Evolutionary conservation across 1,139 yeast genomes (phyloP), one percentile per base, ranked within the genome.

Genomic region (Spencermartinsiella ligniputridi): DNA sequence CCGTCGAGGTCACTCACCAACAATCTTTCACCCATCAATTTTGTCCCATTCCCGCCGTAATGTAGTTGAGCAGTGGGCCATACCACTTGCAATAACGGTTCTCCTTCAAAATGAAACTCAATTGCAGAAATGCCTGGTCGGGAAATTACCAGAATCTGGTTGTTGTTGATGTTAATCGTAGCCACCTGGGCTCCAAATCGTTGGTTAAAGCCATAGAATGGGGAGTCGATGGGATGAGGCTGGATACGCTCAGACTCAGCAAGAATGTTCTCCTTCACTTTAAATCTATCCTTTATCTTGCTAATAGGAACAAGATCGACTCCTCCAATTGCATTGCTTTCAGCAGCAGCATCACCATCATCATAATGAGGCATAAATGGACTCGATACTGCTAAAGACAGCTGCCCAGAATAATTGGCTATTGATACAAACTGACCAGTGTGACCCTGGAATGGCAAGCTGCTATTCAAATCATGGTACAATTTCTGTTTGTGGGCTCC

Each of bases 11-110:
- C 73, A 3, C 58, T 59, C 0, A 61, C 56, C 0, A 53, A 46
- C 20, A 70, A 52, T 1, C 56, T 35, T 35, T 52, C 52, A 43
- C 76, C 64, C 48, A 61, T 53, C 55, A 64, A 62, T 47, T 75
- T 75, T 1, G 52, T 37, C 0, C 79, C 79, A 1, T 48, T 34
- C 0, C 46, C 17, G 0, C 80, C 80, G 40, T 69, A 64, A 5
- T 30, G 39, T 0, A 52, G 40, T 2, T 48, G 40, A 0, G 70
- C 47, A 1, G 42, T 47, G n/a, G 46, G 30, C 53, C 55, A 53
- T 21, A 42, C 27, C 22, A 59, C 21, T 37, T 51, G 46, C 39
- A 51, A 34, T 2, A 66, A 44, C 40, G 45, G 52, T 9, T 46
- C 40, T 22, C 58, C 52, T n/a, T 58, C 58, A 5, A 52, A 54